Evolutionary conservation across 169 alveolate species (phyloP).

Genomic region (Plasmodium gallinaceum): DNA sequence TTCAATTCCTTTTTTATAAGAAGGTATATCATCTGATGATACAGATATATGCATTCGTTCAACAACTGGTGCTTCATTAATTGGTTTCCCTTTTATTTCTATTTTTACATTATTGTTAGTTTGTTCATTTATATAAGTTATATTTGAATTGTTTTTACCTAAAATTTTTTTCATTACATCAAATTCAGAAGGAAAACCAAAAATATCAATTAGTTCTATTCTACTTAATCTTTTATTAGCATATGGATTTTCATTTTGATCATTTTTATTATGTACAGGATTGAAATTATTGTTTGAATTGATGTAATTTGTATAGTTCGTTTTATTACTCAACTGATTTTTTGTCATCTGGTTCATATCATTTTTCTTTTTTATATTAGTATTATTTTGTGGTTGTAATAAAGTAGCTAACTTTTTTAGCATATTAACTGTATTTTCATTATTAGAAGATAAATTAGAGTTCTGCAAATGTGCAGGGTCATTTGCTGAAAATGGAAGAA

Average conservation of each 20-base stretch:
- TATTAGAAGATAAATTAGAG: background rate
- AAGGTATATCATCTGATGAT: constrained; percentile 78
- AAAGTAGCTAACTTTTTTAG: constrained; percentile 47
- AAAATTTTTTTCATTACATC: constrained; percentile 83
- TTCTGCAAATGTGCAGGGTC: constrained; percentile 30
- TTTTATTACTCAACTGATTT: constrained; percentile 36
- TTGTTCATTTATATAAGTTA: constrained; percentile 84
- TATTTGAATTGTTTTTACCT: constrained; percentile 86
- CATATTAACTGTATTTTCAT: constrained; percentile 53
- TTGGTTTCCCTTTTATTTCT: constrained; percentile 86
- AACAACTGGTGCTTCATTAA: constrained; percentile 86
- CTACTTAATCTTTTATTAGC: constrained; percentile 80
- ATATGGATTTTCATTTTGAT: constrained; percentile 38
- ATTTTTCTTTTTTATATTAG: background rate
- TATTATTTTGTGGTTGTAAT: constrained; percentile 13
- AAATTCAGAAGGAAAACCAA: constrained; percentile 87
- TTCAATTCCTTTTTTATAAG: constrained; percentile 83
- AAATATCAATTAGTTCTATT: constrained; percentile 87
- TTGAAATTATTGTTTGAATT: constrained; percentile 8
- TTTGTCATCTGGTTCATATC: background rate
- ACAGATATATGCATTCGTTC: constrained; percentile 87
- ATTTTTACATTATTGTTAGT: constrained; percentile 84
- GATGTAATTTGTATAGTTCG: constrained; percentile 24
- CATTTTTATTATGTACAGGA: constrained; percentile 13
- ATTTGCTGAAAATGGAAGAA: constrained; percentile 74